These are phyloP conservation scores for Aquilaria malaccensis DNA, from an alignment of 345 rosid species.

Conservation along the genomic window DNA sequence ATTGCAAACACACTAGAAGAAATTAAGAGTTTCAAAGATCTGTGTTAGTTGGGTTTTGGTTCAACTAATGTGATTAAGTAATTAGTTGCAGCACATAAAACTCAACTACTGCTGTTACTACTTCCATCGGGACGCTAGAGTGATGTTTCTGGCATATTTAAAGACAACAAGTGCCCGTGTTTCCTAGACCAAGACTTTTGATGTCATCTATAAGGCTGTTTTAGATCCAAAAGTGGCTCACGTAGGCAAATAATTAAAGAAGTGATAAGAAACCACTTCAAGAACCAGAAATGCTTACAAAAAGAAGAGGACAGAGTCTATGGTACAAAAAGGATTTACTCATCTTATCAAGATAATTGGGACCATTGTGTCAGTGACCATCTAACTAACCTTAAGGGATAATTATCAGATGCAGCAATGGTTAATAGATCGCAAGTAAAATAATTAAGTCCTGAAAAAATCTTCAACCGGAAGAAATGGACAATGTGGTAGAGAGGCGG, in stretches of 20 bases:
- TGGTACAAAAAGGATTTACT: neutral
- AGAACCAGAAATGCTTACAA: neutral
- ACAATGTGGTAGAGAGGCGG: conserved; percentile 20
- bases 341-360: neutral
- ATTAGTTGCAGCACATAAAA: no score
- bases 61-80: no score
- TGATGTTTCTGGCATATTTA: no score
- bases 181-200: conserved; percentile 9
- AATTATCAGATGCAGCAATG: neutral
- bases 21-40: no score
- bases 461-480: conserved; percentile 31
- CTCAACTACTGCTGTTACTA: no score
- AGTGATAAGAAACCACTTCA: conserved; percentile 6
- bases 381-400: neutral
- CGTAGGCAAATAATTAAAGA: neutral
- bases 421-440: neutral
- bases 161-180: neutral
- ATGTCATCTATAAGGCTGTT: neutral
- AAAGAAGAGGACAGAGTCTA: neutral
- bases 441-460: neutral
- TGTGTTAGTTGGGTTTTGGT: no score
- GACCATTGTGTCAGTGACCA: conserved; percentile 7
- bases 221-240: neutral
- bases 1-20: no score
- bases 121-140: no score